Conservation (phyloP, 257 asterid species). For the Solanum chaucha region DNA sequence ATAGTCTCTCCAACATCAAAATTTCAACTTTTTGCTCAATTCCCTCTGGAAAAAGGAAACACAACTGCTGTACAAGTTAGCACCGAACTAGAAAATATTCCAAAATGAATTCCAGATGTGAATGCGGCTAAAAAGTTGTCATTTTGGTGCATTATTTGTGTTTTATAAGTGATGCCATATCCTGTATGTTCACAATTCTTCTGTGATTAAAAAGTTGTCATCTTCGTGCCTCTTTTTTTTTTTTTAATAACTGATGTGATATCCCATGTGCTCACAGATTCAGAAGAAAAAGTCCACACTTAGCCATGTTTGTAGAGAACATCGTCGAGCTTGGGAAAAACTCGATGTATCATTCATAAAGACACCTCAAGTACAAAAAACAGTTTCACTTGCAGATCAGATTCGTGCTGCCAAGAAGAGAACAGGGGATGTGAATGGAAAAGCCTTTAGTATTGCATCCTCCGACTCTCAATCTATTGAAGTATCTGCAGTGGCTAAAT, state of each 20-base stretch:
- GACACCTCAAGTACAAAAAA: slow-evolving; percentile 25
- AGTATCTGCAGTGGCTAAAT: not conserved
- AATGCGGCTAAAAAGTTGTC: not conserved
- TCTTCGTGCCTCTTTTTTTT: not conserved
- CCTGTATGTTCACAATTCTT: not conserved
- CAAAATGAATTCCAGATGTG: not conserved
- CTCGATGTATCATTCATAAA: slow-evolving; percentile 34
- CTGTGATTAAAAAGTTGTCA: not conserved
- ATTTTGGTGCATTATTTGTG: not conserved
- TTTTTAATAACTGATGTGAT: not conserved
- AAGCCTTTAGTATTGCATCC: slow-evolving; percentile 4
- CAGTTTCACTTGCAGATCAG: slow-evolving; percentile 65
- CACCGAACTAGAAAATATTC: not conserved
- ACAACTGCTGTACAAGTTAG: not conserved
- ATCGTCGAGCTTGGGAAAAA: slow-evolving; percentile 53
- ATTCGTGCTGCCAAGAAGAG: slow-evolving; percentile 62
- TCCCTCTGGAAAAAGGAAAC: not conserved
- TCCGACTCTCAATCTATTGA: not conserved
- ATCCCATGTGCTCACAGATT: slow-evolving; percentile 34
- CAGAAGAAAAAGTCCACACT: slow-evolving; percentile 43
- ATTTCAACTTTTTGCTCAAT: not conserved
- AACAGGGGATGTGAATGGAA: slow-evolving; percentile 24
- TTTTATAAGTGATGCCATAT: not conserved
- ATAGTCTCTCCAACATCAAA: not conserved
- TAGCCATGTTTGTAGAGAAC: slow-evolving; percentile 33